Conservation (phyloP, 2,329 filamentous ascomycete species). For the Ophiostoma himal-ulmi region DNA sequence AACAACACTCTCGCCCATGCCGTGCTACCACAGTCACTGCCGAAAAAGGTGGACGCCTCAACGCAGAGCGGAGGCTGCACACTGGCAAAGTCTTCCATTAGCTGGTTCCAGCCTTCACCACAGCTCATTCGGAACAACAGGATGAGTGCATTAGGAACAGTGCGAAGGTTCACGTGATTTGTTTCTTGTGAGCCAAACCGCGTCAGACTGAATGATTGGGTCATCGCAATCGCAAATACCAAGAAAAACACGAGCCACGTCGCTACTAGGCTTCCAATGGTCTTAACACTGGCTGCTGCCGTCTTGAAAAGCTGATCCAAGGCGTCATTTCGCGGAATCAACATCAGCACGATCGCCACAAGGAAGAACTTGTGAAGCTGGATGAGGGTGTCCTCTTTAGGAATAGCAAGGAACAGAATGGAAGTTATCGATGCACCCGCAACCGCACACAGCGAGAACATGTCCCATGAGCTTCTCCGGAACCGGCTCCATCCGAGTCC, state of each 20-base stretch:
- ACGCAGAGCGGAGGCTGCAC: conserved; percentile 79
- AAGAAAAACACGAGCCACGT: conserved; percentile 98
- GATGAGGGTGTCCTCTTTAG: conserved; percentile 57
- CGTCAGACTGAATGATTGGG: conserved; percentile 91
- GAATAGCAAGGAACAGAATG: conserved; percentile 63
- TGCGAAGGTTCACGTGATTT: conserved; percentile 85
- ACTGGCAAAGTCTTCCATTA: conserved; percentile 92
- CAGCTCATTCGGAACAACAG: conserved; percentile 88
- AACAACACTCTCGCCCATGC: conserved; percentile 86
- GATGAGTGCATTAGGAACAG: conserved; percentile 87
- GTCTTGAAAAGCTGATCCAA: conserved; percentile 98
- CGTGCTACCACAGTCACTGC: conserved; percentile 87
- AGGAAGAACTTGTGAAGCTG: conserved; percentile 92
- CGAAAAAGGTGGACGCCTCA: conserved; percentile 62
- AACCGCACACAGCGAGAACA: conserved; percentile 78
- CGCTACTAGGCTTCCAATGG: conserved; percentile 84
- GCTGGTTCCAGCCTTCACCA: conserved; percentile 91
- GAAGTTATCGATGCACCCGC: conserved; percentile 75
- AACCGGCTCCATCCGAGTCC: conserved; percentile 91
- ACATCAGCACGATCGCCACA: conserved; percentile 77
- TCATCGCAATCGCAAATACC: conserved; percentile 92
- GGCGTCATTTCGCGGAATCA: conserved; percentile 94
- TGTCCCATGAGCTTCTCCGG: conserved; percentile 87
- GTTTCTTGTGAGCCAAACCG: conserved; percentile 69
- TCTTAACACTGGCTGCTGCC: conserved; percentile 83